phyloP scores from a whole-genome alignment of 2,329 filamentous ascomycete genomes.

The Gremmenia infestans region DNA sequence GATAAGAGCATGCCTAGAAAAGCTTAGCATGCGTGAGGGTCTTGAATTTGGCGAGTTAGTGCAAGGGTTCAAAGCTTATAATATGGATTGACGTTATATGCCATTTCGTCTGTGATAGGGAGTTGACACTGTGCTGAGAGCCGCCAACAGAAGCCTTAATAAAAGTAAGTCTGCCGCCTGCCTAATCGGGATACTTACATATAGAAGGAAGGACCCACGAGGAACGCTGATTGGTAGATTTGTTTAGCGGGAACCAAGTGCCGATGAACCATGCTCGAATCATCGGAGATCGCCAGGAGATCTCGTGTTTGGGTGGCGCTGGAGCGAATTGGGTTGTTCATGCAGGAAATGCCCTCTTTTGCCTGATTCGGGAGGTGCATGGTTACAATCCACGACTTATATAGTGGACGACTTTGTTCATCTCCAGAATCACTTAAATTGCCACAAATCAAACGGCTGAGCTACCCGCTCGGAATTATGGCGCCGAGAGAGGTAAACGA shows the following conservation, averaged over 20 bases:
- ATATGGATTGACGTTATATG: background rate
- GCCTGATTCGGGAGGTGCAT: background rate
- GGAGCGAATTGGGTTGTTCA: no score
- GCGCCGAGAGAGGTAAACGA: no score
- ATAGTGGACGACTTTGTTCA: no score
- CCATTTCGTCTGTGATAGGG: background rate
- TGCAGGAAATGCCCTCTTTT: background rate
- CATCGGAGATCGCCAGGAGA: background rate
- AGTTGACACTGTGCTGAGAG: background rate
- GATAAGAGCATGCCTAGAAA: background rate
- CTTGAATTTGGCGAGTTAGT: background rate
- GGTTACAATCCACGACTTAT: background rate
- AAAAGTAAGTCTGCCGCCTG: background rate
- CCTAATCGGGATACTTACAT: background rate
- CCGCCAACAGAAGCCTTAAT: background rate
- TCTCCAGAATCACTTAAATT: no score
- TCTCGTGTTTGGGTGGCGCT: background rate
- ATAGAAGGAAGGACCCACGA: background rate
- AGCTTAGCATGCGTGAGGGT: background rate
- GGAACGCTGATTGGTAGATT: background rate
- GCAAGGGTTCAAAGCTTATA: background rate
- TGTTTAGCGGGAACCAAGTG: background rate
- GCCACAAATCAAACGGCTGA: no score
- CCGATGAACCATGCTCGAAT: background rate
- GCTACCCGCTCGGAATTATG: no score